Conservation (phyloP, 2,329 filamentous ascomycete genomes). For the Stagonosporopsis cucurbitacearum region DNA sequence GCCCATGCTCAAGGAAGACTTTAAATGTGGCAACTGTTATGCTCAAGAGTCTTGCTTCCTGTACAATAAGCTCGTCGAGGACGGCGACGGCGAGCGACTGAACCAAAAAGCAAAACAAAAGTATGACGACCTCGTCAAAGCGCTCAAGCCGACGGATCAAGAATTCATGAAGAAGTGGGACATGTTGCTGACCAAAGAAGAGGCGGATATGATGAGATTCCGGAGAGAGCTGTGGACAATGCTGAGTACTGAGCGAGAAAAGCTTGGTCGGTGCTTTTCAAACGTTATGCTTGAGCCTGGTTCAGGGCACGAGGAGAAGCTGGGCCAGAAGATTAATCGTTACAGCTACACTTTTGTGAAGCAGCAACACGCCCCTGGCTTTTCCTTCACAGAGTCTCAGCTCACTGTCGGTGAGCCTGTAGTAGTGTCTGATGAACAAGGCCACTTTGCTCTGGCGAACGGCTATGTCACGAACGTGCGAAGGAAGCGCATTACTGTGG, state of each 20-base stretch:
- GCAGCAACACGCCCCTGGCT: constrained; percentile 63
- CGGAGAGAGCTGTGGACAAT: constrained; percentile 95
- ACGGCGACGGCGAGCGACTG: constrained; percentile 80
- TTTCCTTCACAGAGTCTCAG: constrained; percentile 92
- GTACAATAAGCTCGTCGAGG: constrained; percentile 89
- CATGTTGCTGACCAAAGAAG: constrained; percentile 88
- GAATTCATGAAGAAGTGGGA: constrained; percentile 97
- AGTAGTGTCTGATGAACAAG: constrained; percentile 93
- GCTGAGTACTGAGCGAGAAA: constrained; percentile 86
- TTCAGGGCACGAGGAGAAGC: constrained; percentile 71
- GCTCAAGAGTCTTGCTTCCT: constrained; percentile 90
- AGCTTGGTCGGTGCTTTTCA: constrained; percentile 86
- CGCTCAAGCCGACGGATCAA: constrained; percentile 76
- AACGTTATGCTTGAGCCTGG: constrained; percentile 83
- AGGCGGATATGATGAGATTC: constrained; percentile 85
- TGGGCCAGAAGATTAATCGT: constrained; percentile 84
- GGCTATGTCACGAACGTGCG: constrained; percentile 84
- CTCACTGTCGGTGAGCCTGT: constrained; percentile 86
- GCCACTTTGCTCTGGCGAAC: constrained; percentile 92
- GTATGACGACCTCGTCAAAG: constrained; percentile 80
- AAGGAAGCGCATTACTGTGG: constrained; percentile 79
- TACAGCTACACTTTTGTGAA: constrained; percentile 88
- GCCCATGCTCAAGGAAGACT: constrained; percentile 81
- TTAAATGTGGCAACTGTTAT: constrained; percentile 86
- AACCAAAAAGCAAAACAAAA: constrained; percentile 79